Percentiles rank a stretch among this genome's conserved stretches.
phyloP scores from a whole-genome alignment of 805 yeast genomes.

The Maudiozyma turicensis region DNA sequence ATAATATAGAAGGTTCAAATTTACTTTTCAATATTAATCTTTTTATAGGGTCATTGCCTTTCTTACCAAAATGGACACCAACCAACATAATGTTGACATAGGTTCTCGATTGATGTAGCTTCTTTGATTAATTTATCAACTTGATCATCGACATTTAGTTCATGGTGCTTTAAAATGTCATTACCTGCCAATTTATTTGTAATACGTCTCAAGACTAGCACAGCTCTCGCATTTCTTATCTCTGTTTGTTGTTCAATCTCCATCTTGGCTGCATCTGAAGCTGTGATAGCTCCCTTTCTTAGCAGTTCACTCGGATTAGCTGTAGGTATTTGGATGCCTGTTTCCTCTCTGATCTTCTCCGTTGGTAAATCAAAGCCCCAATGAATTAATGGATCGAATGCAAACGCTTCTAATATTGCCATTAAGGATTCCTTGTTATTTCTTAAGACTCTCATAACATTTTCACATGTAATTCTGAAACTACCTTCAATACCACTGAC shows the following conservation, averaged over 20 bases:
- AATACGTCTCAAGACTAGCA: constrained; percentile 77
- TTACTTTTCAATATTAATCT: too few relatives aligned
- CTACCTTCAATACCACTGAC: constrained; percentile 97
- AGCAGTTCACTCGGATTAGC: constrained; percentile 60
- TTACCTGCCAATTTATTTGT: constrained; percentile 89
- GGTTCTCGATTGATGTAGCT: constrained; percentile 89
- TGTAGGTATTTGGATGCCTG: constrained; percentile 58
- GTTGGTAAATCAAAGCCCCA: constrained; percentile 97
- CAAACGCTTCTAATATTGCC: constrained; percentile 97
- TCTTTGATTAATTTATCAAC: constrained; percentile 89
- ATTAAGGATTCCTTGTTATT: constrained; percentile 90
- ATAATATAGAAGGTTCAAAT: too few relatives aligned
- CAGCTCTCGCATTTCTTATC: constrained; percentile 79
- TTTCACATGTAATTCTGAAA: constrained; percentile 89
- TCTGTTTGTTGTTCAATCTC: constrained; percentile 61
- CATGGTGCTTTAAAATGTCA: constrained; percentile 67
- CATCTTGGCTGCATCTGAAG: constrained; percentile 60
- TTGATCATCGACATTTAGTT: constrained; percentile 73
- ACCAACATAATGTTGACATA: constrained; percentile 93
- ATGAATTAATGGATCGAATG: constrained; percentile 92
- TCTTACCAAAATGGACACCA: constrained; percentile 96
- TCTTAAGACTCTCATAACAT: constrained; percentile 87
- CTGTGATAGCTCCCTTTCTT: constrained; percentile 65
- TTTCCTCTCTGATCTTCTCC: constrained; percentile 64
- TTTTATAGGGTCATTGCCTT: neutral